Conservation (phyloP, 2,329 filamentous ascomycete genomes). For the Penicillium sp. region DNA sequence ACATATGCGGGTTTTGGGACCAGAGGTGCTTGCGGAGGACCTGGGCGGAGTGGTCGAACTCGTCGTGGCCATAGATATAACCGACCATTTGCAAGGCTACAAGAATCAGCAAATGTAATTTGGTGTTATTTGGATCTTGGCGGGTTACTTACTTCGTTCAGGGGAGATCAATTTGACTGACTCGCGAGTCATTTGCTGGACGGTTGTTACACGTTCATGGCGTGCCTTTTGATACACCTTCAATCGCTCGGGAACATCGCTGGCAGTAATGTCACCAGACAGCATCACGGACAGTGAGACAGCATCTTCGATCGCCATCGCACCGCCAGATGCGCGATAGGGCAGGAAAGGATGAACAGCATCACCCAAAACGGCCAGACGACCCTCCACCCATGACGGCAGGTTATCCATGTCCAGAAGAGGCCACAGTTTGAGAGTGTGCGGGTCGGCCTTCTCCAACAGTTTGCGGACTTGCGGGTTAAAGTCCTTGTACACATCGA, state of each 20-base stretch:
- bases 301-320: constrained; percentile 67
- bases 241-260: constrained; percentile 57
- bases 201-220: constrained; percentile 56
- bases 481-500: constrained; percentile 41
- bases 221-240: constrained; percentile 61
- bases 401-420: constrained; percentile 64
- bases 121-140: not conserved
- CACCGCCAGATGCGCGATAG: constrained; percentile 64
- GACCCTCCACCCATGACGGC: constrained; percentile 55
- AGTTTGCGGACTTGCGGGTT: constrained; percentile 40
- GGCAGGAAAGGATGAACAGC: constrained; percentile 69
- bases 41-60: constrained; percentile 56
- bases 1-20: constrained; percentile 44
- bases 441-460: constrained; percentile 18
- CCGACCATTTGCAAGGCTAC: constrained; percentile 36
- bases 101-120: not conserved
- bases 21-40: constrained; percentile 49
- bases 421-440: constrained; percentile 58
- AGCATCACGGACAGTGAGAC: constrained; percentile 60
- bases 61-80: constrained; percentile 62
- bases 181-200: constrained; percentile 60
- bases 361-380: constrained; percentile 63
- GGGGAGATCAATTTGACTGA: constrained; percentile 17
- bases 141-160: constrained; percentile 15
- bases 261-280: constrained; percentile 42